These are phyloP conservation scores for Metschnikowia anglica DNA, from an alignment of 805 yeast genomes.

Conservation along the genomic window DNA sequence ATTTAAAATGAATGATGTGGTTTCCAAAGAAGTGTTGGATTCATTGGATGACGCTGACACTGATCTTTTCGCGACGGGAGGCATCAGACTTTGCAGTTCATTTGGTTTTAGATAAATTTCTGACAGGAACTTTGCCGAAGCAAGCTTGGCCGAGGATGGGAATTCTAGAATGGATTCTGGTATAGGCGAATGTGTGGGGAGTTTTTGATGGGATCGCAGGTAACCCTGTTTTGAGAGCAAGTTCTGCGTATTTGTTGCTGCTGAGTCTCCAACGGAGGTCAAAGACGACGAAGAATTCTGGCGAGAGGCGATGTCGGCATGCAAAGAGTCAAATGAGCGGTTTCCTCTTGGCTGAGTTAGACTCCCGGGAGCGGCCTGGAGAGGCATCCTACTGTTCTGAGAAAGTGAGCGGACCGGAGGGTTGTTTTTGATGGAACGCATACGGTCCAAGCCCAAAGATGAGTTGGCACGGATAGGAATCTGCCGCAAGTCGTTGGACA, in stretches of 20 bases:
- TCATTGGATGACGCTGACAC: constrained; percentile 12
- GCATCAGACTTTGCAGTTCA: constrained; percentile 2
- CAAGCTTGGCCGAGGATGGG: constrained; percentile 1
- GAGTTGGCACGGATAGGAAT: constrained; percentile 20
- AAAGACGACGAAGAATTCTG: constrained; percentile 14
- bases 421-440: constrained; percentile 13
- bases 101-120: not conserved
- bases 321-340: constrained; percentile 17
- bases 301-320: constrained; percentile 16
- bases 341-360: constrained; percentile 21
- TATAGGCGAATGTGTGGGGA: constrained; percentile 7
- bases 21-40: constrained; percentile 10
- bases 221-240: not conserved
- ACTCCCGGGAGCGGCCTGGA: constrained; percentile 13
- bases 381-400: constrained; percentile 8
- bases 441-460: constrained; percentile 19
- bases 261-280: constrained; percentile 4
- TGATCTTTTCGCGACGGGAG: constrained; percentile 2
- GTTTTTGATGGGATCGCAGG: constrained; percentile 7
- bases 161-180: constrained; percentile 7
- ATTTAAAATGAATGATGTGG: constrained; percentile 7
- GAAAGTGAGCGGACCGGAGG: constrained; percentile 12
- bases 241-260: not conserved
- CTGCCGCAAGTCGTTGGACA: constrained; percentile 11
- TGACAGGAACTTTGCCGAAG: not conserved